phyloP scores from a whole-genome alignment of 1,284 basidiomycete species.

The Leucocoprinus gongylophorus region DNA sequence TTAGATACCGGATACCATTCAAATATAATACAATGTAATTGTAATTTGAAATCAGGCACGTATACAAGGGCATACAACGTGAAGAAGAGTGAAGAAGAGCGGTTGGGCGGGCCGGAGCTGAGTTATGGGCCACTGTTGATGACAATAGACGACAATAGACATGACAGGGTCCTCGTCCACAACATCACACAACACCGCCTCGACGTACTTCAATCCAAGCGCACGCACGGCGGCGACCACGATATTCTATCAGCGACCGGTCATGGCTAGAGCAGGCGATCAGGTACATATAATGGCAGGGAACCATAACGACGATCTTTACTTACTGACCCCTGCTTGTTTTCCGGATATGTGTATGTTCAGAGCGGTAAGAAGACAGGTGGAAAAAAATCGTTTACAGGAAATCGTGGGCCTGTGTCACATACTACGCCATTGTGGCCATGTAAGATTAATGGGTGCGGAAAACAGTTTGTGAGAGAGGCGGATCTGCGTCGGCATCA shows the following conservation, averaged over 20 bases:
- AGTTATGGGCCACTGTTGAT: slow-evolving; percentile 2
- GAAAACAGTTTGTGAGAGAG: slow-evolving; percentile 70
- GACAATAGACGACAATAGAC: slow-evolving; percentile 6
- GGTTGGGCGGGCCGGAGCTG: slow-evolving; percentile 2
- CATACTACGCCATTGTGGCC: slow-evolving; percentile 56
- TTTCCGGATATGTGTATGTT: neutral
- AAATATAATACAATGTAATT: neutral
- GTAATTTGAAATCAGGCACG: no score
- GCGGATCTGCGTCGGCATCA: slow-evolving; percentile 74
- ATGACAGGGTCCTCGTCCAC: slow-evolving; percentile 1
- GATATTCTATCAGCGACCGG: neutral
- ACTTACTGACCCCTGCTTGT: neutral
- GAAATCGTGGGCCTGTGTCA: slow-evolving; percentile 37
- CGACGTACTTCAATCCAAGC: neutral
- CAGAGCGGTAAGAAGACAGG: slow-evolving; percentile 5
- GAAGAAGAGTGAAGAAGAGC: no score
- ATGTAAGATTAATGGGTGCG: slow-evolving; percentile 69
- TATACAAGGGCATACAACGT: no score
- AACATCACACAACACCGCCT: neutral
- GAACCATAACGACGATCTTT: neutral
- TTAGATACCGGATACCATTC: neutral
- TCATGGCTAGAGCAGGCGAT: slow-evolving; percentile 5
- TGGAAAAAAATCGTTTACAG: slow-evolving; percentile 42
- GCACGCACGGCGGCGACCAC: neutral
- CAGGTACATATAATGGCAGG: neutral